Conservation (phyloP, 2,329 filamentous ascomycete genomes). For the Didymellaceae sp. region DNA sequence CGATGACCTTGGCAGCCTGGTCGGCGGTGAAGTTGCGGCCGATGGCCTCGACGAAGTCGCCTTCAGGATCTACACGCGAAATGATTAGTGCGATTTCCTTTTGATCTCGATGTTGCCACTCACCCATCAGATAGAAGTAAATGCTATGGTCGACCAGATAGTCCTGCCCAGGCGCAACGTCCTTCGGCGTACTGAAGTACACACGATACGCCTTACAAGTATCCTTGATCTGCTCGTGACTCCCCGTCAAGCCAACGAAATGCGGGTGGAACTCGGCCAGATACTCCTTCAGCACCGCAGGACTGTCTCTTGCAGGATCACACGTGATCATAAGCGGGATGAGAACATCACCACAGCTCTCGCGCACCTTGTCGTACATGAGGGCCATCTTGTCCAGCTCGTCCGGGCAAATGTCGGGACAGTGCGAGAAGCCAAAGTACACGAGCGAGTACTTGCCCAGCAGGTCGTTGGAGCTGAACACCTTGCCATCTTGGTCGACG, state of each 20-base stretch:
- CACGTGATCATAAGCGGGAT: conserved; percentile 92
- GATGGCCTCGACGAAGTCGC: conserved; percentile 96
- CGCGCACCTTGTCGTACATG: conserved; percentile 77
- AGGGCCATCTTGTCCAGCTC: conserved; percentile 99
- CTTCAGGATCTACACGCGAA: conserved; percentile 76
- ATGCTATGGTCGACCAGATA: conserved; percentile 99
- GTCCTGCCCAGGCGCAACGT: conserved; percentile 91
- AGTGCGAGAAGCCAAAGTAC: conserved; percentile 98
- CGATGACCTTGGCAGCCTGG: conserved; percentile 81
- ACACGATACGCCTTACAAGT: conserved; percentile 96
- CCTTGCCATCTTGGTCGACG: conserved; percentile 78
- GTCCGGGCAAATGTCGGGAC: conserved; percentile 97
- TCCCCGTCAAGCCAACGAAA: conserved; percentile 88
- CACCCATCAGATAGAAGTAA: conserved; percentile 97
- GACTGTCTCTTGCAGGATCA: conserved; percentile 89
- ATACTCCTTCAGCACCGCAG: conserved; percentile 82
- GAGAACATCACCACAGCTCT: conserved; percentile 60
- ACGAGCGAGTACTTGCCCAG: conserved; percentile 87
- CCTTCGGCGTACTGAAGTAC: conserved; percentile 91
- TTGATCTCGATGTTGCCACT: conserved; percentile 35
- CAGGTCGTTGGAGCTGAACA: conserved; percentile 79
- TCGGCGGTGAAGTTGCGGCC: conserved; percentile 93
- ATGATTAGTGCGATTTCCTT: conserved; percentile 17
- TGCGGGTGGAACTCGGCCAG: conserved; percentile 87
- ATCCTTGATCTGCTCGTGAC: conserved; percentile 90